phyloP scores from a whole-genome alignment of 768 basidiomycete species.

The Grammothele lineata region DNA sequence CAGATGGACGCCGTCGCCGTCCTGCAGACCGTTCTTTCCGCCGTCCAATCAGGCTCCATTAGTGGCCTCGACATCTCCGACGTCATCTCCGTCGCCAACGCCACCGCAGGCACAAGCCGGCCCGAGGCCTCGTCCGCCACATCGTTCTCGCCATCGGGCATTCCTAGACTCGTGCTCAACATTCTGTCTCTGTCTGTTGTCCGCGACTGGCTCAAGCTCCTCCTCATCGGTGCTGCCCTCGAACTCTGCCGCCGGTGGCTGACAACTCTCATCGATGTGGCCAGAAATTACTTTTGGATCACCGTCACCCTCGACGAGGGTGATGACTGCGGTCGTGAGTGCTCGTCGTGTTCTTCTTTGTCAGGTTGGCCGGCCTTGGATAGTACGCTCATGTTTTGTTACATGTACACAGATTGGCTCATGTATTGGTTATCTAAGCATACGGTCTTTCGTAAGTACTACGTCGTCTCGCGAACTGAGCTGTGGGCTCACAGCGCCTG shows the following conservation, averaged over 20 bases:
- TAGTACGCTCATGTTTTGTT: too few species aligned
- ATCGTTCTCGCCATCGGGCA: neutral
- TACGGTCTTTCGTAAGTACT: conserved; percentile 9
- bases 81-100: neutral
- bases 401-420: conserved; percentile 68
- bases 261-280: conserved; percentile 36
- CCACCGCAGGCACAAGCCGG: neutral
- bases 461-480: neutral
- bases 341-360: too few species aligned
- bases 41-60: conserved; percentile 10
- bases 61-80: neutral
- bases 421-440: conserved; percentile 66
- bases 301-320: conserved; percentile 58
- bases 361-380: too few species aligned
- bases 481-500: neutral
- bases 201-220: conserved; percentile 60
- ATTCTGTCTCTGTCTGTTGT: conserved; percentile 55
- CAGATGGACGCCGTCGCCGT: conserved; percentile 12
- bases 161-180: conserved; percentile 30
- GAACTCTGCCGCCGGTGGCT: conserved; percentile 53
- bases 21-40: conserved; percentile 12
- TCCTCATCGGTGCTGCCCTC: conserved; percentile 57
- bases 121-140: conserved; percentile 1
- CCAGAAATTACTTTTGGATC: conserved; percentile 55
- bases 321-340: conserved; percentile 53